Percentiles rank a stretch among this genome's conserved stretches.
These are phyloP conservation scores for Fusarium sp. DNA, from an alignment of 2,329 filamentous ascomycete species.

Conservation along the genomic window DNA sequence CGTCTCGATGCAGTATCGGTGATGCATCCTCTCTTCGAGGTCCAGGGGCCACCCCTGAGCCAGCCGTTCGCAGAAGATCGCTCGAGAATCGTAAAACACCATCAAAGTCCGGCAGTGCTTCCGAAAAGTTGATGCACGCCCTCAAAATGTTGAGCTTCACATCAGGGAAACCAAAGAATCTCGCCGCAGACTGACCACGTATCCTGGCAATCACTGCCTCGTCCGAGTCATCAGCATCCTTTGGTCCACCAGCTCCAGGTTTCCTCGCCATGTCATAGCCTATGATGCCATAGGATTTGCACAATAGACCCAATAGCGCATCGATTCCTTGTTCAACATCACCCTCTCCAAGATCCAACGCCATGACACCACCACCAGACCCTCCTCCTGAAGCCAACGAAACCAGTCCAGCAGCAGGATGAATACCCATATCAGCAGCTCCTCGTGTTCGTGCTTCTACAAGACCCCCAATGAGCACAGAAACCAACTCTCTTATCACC, in stretches of 20 bases:
- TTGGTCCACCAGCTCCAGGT: conserved; percentile 32
- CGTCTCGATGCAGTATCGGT: conserved; percentile 76
- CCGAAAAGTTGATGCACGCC: conserved; percentile 91
- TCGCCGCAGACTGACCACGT: conserved; percentile 62
- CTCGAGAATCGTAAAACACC: conserved; percentile 90
- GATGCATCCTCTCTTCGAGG: conserved; percentile 72
- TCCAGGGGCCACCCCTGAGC: conserved; percentile 78
- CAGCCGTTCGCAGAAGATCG: conserved; percentile 81
- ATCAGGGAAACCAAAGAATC: conserved; percentile 77
- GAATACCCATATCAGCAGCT: conserved; percentile 94
- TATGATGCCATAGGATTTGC: conserved; percentile 70
- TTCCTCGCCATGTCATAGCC: conserved; percentile 53
- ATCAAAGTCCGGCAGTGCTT: conserved; percentile 89
- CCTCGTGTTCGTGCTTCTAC: conserved; percentile 91
- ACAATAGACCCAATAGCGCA: conserved; percentile 66
- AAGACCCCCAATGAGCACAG: conserved; percentile 80
- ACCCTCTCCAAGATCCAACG: conserved; percentile 67
- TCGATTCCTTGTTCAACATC: conserved; percentile 73
- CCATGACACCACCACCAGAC: conserved; percentile 59
- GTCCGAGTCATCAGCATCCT: conserved; percentile 56
- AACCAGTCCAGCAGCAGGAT: conserved; percentile 87
- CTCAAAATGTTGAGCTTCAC: conserved; percentile 87
- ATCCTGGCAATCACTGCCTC: conserved; percentile 64
- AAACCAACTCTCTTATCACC: conserved; percentile 84
- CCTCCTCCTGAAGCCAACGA: conserved; percentile 67